Evolutionary conservation across 2,329 filamentous ascomycete species (phyloP).

Genomic region (Mycosphaerelloides madeirae): DNA sequence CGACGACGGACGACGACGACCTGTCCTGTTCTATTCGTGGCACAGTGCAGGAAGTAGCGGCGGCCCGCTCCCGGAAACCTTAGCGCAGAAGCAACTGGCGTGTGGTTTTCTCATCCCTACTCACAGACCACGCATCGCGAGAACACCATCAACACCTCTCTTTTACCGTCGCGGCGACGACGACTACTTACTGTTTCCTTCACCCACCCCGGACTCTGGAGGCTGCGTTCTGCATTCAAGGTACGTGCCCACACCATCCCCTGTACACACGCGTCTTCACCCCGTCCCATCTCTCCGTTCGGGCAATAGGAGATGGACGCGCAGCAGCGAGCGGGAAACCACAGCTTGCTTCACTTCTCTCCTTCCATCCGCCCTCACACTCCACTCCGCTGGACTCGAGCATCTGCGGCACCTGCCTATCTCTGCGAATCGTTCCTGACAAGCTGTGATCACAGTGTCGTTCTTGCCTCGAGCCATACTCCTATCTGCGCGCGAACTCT

Average conservation of each 20-base stretch:
- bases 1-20: background rate
- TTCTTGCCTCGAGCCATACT: too few species aligned
- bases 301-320: background rate
- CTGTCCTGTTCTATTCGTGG: background rate
- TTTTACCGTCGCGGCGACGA: constrained; percentile 3
- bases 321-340: background rate
- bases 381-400: background rate
- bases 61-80: background rate
- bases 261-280: background rate
- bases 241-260: constrained; percentile 7
- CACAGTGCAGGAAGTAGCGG: background rate
- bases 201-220: background rate
- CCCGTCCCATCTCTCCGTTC: background rate
- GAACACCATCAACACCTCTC: constrained; percentile 8
- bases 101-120: background rate
- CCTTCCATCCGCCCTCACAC: too few species aligned
- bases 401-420: background rate
- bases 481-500: too few species aligned
- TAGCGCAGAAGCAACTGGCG: background rate
- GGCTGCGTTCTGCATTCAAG: background rate
- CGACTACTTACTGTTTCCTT: constrained; percentile 1
- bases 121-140: constrained; percentile 5
- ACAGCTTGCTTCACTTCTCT: background rate
- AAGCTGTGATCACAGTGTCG: too few species aligned
- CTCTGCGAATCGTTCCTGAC: too few species aligned